Evolutionary conservation across 2,329 filamentous ascomycete species (phyloP), one percentile per base, ranked within the genome.

Genomic region (Clonostachys sp.): DNA sequence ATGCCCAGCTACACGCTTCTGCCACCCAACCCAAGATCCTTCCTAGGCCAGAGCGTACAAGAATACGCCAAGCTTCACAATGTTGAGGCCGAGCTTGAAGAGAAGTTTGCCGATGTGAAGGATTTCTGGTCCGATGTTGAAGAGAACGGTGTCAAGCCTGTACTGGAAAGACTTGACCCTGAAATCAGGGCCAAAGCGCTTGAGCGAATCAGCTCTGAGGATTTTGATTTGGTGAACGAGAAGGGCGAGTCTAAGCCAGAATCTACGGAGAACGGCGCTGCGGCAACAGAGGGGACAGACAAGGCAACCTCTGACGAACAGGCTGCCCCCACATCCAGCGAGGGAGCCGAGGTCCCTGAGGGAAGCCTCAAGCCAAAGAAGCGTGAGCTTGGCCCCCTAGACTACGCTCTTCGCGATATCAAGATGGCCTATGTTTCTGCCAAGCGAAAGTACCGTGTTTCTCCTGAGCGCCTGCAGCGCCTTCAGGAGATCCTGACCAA

Each of bases 1-100:
- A 89, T 99, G 65, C 94, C 94, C 3, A 94, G 88, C 40, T 91
- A 97, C 67, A 90, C 88, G 48, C 88, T 99, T 56, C 72, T 99
- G 34, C 94, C 94, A 17, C 94, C 94, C 0, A 91, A 97, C 62
- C 91, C 91, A 1, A 85, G 86, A 52, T 95, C 89, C 51, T 96
- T 81, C 63, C 67, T 99, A 35, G 91, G 89, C 9, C 88, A 86
- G 68, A 89, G 90, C 61, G 72, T 95, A n/a, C 78, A 82, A n/a
- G 83, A 92, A 57, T 73, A 83, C 46, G 89, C 89, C 1, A 84
- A 87, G 62, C 82, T 89, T 62, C 80, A 86, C 45, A 83, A 83
- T 2, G 82, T 88, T 42, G 70, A 87, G 40, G 86, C 91, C 34
- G 81, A 79, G 10, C 86, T 89, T 54, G 72, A 79, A 36, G 70